Evolutionary conservation across 2,329 filamentous ascomycete species (phyloP).

Genomic region (Phoma sp.): DNA sequence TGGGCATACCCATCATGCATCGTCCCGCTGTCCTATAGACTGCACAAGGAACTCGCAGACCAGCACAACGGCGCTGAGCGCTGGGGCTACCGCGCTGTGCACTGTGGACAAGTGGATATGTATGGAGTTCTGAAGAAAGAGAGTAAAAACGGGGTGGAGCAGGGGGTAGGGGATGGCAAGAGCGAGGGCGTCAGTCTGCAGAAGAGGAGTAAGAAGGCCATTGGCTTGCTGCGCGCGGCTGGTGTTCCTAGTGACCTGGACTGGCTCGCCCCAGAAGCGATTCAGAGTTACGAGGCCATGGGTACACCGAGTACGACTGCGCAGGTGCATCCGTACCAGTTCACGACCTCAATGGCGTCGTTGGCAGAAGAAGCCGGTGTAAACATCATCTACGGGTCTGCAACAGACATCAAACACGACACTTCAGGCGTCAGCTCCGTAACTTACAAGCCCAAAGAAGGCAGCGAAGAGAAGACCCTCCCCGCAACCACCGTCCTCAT

Average conservation of each 20-base stretch:
- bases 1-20: conserved; percentile 90
- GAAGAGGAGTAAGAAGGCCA: conserved; percentile 60
- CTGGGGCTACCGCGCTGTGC: conserved; percentile 86
- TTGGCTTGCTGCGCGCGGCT: conserved; percentile 60
- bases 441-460: conserved; percentile 62
- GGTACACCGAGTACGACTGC: conserved; percentile 80
- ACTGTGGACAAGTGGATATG: conserved; percentile 71
- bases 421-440: conserved; percentile 67
- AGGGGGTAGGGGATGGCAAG: conserved; percentile 16
- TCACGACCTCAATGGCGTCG: conserved; percentile 82
- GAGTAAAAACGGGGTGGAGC: conserved; percentile 29
- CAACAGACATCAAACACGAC: conserved; percentile 68
- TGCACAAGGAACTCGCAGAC: conserved; percentile 83
- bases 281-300: conserved; percentile 81
- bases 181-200: conserved; percentile 46
- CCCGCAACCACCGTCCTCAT: conserved; percentile 64
- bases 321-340: conserved; percentile 91
- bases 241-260: conserved; percentile 78
- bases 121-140: conserved; percentile 48
- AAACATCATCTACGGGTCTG: conserved; percentile 70
- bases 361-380: conserved; percentile 68
- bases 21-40: conserved; percentile 81
- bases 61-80: conserved; percentile 77
- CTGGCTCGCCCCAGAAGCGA: conserved; percentile 75
- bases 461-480: conserved; percentile 50